phyloP scores from a whole-genome alignment of 192 early-diverging fungal genomes.

The Podila verticillata region DNA sequence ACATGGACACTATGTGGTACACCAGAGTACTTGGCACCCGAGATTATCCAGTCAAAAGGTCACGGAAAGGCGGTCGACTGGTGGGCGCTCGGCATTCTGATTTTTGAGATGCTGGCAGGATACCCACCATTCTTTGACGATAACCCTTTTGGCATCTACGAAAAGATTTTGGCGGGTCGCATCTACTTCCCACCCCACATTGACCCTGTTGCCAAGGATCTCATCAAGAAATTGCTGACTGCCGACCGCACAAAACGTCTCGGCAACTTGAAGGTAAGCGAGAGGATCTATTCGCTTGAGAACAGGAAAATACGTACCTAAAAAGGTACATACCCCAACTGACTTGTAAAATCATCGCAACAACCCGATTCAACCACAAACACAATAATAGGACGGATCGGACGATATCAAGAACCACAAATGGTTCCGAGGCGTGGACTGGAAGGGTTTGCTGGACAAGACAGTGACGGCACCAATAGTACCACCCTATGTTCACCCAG shows the following conservation, averaged over 20 bases:
- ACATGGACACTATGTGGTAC: slow-evolving; percentile 99
- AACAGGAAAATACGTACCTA: background rate
- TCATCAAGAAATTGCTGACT: slow-evolving; percentile 91
- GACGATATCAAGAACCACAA: slow-evolving; percentile 93
- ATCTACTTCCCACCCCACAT: slow-evolving; percentile 92
- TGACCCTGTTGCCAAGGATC: slow-evolving; percentile 83
- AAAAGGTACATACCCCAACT: background rate
- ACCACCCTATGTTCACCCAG: slow-evolving; percentile 86
- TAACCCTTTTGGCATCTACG: slow-evolving; percentile 97
- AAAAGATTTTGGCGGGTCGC: slow-evolving; percentile 94
- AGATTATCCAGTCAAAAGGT: slow-evolving; percentile 97
- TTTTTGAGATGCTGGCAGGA: slow-evolving; percentile 98
- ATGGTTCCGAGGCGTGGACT: slow-evolving; percentile 95
- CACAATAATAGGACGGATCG: slow-evolving; percentile 80
- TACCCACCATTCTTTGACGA: slow-evolving; percentile 99
- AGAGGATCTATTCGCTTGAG: background rate
- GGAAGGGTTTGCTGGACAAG: slow-evolving; percentile 84
- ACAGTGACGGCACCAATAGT: slow-evolving; percentile 89
- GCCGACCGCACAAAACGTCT: slow-evolving; percentile 92
- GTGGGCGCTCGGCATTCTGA: slow-evolving; percentile 98
- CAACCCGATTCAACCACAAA: background rate
- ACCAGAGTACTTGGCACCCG: slow-evolving; percentile 96
- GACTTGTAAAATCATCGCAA: background rate
- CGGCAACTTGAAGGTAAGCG: slow-evolving; percentile 82
- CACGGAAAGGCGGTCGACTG: slow-evolving; percentile 98